These are phyloP conservation scores for Gossypium sturtianum DNA, from an alignment of 345 rosid species.

Conservation along the genomic window DNA sequence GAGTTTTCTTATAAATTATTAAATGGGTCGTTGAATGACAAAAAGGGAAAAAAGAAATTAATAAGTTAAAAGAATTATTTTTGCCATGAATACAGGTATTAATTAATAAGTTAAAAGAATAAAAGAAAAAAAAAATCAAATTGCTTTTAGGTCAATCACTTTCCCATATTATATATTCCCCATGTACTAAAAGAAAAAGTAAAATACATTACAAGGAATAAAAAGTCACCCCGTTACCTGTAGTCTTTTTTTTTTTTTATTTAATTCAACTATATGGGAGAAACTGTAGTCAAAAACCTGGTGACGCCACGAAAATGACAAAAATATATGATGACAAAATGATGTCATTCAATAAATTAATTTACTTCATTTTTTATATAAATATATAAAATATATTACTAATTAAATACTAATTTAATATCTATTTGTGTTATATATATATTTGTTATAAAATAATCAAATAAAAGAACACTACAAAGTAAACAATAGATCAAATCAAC, in stretches of 20 bases:
- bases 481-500: too few relatives aligned
- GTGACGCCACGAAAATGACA: not conserved
- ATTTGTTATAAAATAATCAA: too few relatives aligned
- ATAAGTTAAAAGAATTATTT: not conserved
- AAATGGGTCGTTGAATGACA: too few relatives aligned
- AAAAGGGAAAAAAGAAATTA: too few relatives aligned
- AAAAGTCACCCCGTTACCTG: not conserved
- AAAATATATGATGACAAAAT: not conserved
- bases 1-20: too few relatives aligned
- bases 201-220: not conserved
- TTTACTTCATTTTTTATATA: too few relatives aligned
- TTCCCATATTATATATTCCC: not conserved
- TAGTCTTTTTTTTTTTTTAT: not conserved
- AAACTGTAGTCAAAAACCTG: not conserved
- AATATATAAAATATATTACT: too few relatives aligned
- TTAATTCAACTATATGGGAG: not conserved
- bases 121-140: not conserved
- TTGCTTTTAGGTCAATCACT: not conserved
- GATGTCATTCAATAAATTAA: too few relatives aligned
- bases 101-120: not conserved
- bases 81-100: too few relatives aligned
- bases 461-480: too few relatives aligned
- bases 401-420: too few relatives aligned
- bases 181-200: not conserved
- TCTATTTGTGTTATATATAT: too few relatives aligned